Percentiles rank a stretch among this genome's conserved stretches.
Evolutionary conservation across 2,329 filamentous ascomycete genomes (phyloP).

Genomic region (Cadophora luteo-olivacea): DNA sequence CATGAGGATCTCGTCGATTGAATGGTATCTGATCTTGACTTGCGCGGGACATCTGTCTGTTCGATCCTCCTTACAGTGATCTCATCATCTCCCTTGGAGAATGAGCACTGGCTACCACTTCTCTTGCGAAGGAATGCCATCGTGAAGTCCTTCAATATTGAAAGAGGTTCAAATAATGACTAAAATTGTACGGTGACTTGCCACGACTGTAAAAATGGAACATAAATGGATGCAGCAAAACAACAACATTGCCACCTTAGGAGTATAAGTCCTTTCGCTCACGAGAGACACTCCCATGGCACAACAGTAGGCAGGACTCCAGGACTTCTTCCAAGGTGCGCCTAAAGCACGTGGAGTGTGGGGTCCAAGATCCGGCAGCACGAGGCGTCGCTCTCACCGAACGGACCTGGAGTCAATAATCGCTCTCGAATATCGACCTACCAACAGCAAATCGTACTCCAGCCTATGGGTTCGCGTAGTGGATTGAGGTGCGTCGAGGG

Average conservation of each 20-base stretch:
- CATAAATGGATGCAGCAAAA: slow-evolving; percentile 24
- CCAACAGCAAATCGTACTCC: slow-evolving; percentile 15
- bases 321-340: slow-evolving; percentile 31
- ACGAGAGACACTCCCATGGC: slow-evolving; percentile 17
- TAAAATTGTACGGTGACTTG: slow-evolving; percentile 21
- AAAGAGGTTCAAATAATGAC: background rate
- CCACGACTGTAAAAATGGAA: slow-evolving; percentile 20
- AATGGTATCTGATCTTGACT: slow-evolving; percentile 26
- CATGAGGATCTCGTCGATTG: slow-evolving; percentile 30
- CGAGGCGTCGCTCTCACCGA: slow-evolving; percentile 28
- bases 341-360: slow-evolving; percentile 27
- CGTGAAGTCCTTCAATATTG: slow-evolving; percentile 22
- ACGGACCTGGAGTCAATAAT: slow-evolving; percentile 20
- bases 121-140: slow-evolving; percentile 39
- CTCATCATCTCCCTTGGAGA: slow-evolving; percentile 36
- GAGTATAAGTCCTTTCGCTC: slow-evolving; percentile 31
- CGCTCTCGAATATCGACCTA: slow-evolving; percentile 1
- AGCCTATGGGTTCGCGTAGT: slow-evolving; percentile 23
- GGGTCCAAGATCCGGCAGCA: slow-evolving; percentile 18
- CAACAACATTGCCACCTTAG: slow-evolving; percentile 34
- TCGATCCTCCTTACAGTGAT: slow-evolving; percentile 31
- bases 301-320: slow-evolving; percentile 31
- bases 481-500: background rate
- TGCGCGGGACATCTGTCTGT: slow-evolving; percentile 18
- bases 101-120: slow-evolving; percentile 38